Evolutionary conservation across 164 flowering plant genomes (phyloP), one percentile per base, ranked within the genome.

Genomic region (Litsea cubeba): DNA sequence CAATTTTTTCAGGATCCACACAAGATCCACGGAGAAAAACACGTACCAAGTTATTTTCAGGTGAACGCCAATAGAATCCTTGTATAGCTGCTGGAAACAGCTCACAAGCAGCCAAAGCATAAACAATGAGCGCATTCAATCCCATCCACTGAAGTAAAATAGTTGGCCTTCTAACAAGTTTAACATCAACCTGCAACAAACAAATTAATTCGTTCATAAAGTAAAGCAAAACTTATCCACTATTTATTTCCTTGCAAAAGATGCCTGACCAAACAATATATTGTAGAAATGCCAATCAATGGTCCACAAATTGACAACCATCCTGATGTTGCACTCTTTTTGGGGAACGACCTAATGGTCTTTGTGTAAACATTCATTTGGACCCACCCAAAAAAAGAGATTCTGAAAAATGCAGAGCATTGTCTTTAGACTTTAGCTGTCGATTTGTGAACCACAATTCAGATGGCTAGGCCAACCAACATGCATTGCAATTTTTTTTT

Each of bases 51-150:
- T 90, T 92, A 82, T 89, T 87, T 76, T 83, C 82, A 26, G 95
- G 97, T 23, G 91, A 86, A 54, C 81, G 84, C 93, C 90, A 90
- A 76, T 90, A 92, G 73, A 92, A 84, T 72, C 97, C 97, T 81
- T 89, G 91, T 35, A 92, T 32, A 68, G 81, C 85, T 69, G 84
- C 91, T 22, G 92, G 85, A 76, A 92, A 85, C 51, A 90, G 78
- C 49, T 92, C 89, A 72, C 90, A 87, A 40, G 97, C 91, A 68
- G 86, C 95, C 80, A 92, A 77, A 76, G 88, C 91, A 79, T 86
- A 92, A 50, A 92, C 78, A 68, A 86, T 72, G 62, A 92, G 87
- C 12, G 95, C 92, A 82, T 90, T 89, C 95, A 88, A 85, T 73
- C 95, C 97, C 90, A 90, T 87, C 95, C 94, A 92, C 77, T 92